Conservation (phyloP, 176 grass and related monocot species). For the Zizania latifolia region DNA sequence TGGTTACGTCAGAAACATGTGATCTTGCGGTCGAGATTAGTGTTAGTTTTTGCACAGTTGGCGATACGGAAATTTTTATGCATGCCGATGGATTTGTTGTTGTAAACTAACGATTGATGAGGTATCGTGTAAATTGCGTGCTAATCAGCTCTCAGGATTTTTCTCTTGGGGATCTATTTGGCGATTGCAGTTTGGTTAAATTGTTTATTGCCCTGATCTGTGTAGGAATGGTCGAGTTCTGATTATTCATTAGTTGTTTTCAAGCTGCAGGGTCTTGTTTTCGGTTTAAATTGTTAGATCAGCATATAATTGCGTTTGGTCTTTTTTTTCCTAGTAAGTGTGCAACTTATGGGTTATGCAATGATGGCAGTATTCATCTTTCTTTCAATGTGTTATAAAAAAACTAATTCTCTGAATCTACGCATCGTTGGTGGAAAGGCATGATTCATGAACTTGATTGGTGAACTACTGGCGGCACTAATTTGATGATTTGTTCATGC, state of each 20-base stretch:
- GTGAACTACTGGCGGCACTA: not conserved
- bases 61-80: not conserved
- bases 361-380: not conserved
- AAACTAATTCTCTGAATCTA: not conserved
- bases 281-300: not conserved
- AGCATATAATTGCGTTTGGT: not conserved
- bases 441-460: not conserved
- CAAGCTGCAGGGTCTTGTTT: not conserved
- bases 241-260: not conserved
- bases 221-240: not conserved
- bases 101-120: not conserved
- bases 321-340: not conserved
- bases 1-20: not conserved
- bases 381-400: not conserved
- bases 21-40: not conserved
- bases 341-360: not conserved
- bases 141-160: not conserved
- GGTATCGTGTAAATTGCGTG: not conserved
- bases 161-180: not conserved
- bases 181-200: not conserved
- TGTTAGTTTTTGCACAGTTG: not conserved
- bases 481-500: conserved; percentile 18
- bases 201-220: not conserved
- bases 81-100: not conserved
- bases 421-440: not conserved